phyloP scores from a whole-genome alignment of 441 rosid genomes.

The Populus hybrid region DNA sequence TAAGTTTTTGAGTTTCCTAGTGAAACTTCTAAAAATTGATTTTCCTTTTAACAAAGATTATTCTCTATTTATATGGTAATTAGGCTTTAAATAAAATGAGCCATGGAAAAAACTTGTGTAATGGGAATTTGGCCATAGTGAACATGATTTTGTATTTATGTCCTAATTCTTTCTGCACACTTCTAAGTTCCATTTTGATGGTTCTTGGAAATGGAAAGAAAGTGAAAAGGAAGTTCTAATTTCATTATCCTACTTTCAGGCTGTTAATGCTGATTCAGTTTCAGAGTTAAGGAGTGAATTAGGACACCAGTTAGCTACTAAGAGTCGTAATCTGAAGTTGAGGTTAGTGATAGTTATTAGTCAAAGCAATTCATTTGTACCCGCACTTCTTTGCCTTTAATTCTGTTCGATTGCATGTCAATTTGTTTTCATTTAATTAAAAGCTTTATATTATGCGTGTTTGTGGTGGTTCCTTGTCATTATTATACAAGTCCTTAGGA shows the following conservation, averaged over 20 bases:
- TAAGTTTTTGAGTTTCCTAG: neutral
- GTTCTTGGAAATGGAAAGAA: neutral
- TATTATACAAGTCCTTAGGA: neutral
- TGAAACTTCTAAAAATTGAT: neutral
- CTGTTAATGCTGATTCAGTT: slow-evolving; percentile 54
- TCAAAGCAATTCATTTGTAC: neutral
- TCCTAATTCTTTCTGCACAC: neutral
- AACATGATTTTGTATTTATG: neutral
- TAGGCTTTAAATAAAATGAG: neutral
- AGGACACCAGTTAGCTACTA: slow-evolving; percentile 57
- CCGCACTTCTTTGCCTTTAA: neutral
- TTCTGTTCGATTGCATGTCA: neutral
- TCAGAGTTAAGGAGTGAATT: slow-evolving; percentile 66
- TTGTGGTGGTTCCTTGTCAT: neutral
- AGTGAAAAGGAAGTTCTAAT: slow-evolving; percentile 3
- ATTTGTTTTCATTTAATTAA: neutral
- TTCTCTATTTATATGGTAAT: neutral
- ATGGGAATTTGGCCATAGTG: too few species aligned
- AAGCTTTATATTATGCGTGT: neutral
- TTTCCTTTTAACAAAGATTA: neutral
- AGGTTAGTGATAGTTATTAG: slow-evolving; percentile 27
- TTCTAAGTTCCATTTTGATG: neutral
- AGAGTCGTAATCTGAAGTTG: slow-evolving; percentile 40
- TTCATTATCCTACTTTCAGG: slow-evolving; percentile 25
- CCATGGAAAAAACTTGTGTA: neutral